A percentile compares a stretch with the other conserved stretches of the same genome.
phyloP scores from a whole-genome alignment of 2,329 filamentous ascomycete species.

The Cytospora piceae region DNA sequence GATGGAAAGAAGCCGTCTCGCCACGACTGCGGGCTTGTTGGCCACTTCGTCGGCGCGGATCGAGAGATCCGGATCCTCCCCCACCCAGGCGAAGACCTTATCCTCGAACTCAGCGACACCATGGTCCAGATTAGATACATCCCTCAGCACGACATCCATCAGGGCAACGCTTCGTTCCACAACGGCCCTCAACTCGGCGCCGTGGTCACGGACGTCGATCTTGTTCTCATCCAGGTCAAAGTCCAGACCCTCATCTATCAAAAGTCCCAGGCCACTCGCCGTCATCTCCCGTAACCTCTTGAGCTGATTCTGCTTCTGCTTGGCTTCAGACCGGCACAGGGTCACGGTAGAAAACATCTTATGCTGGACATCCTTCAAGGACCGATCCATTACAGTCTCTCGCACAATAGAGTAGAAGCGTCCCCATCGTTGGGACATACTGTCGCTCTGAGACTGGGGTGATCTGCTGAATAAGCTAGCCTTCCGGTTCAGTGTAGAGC shows the following conservation, averaged over 20 bases:
- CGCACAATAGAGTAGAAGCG: slow-evolving; percentile 82
- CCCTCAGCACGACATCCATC: slow-evolving; percentile 82
- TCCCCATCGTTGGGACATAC: slow-evolving; percentile 59
- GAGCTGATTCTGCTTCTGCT: slow-evolving; percentile 72
- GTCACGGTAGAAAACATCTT: slow-evolving; percentile 79
- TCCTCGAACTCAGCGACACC: slow-evolving; percentile 68
- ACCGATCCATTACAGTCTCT: slow-evolving; percentile 74
- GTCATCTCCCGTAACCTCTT: slow-evolving; percentile 77
- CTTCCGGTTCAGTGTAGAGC: slow-evolving; percentile 41
- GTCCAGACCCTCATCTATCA: slow-evolving; percentile 83
- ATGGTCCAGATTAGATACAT: slow-evolving; percentile 67
- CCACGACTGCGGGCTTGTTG: slow-evolving; percentile 62
- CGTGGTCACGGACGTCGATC: slow-evolving; percentile 47
- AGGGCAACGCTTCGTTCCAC: slow-evolving; percentile 80
- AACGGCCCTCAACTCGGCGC: slow-evolving; percentile 66
- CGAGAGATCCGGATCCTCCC: slow-evolving; percentile 63
- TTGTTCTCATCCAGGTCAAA: slow-evolving; percentile 64
- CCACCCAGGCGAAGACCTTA: slow-evolving; percentile 64
- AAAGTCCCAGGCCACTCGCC: slow-evolving; percentile 81
- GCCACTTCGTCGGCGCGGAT: slow-evolving; percentile 52
- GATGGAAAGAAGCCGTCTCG: slow-evolving; percentile 69
- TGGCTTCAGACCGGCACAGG: slow-evolving; percentile 72
- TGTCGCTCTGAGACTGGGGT: slow-evolving; percentile 24
- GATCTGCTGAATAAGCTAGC: slow-evolving; percentile 27
- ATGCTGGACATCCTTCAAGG: slow-evolving; percentile 70